These are phyloP conservation scores for Cordia subcordata DNA, from an alignment of 257 asterid species.

Conservation along the genomic window DNA sequence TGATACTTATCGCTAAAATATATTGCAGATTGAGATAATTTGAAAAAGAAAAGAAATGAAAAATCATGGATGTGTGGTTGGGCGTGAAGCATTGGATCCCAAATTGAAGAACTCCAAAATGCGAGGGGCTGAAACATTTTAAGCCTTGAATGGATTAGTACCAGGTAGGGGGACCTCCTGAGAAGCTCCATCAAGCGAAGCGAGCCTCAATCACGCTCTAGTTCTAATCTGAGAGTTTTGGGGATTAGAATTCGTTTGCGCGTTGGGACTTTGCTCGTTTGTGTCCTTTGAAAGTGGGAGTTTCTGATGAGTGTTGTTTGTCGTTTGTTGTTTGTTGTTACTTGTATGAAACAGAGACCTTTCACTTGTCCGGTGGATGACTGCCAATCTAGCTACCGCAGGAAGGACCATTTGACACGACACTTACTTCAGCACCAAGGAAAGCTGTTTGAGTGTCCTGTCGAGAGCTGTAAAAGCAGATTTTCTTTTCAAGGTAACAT, in stretches of 20 bases:
- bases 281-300: not conserved
- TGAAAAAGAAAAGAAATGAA: slow-evolving; percentile 14
- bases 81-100: slow-evolving; percentile 99
- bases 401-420: slow-evolving; percentile 78
- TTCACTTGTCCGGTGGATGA: slow-evolving; percentile 71
- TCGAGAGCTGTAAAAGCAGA: slow-evolving; percentile 40
- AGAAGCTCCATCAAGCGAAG: slow-evolving; percentile 99
- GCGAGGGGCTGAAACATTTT: slow-evolving; percentile 59
- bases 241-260: slow-evolving; percentile 13
- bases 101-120: slow-evolving; percentile 84
- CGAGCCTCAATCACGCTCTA: slow-evolving; percentile 86
- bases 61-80: slow-evolving; percentile 23
- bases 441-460: slow-evolving; percentile 59
- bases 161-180: slow-evolving; percentile 96
- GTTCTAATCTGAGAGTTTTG: slow-evolving; percentile 39
- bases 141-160: slow-evolving; percentile 86
- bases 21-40: slow-evolving; percentile 44
- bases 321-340: not conserved
- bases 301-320: not conserved
- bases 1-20: slow-evolving; percentile 9
- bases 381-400: slow-evolving; percentile 70
- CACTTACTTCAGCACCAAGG: slow-evolving; percentile 86
- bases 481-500: slow-evolving; percentile 59
- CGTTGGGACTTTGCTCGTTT: not conserved
- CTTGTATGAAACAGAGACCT: slow-evolving; percentile 55